Percentiles rank a stretch among this genome's conserved stretches.
Evolutionary conservation across 2,329 filamentous ascomycete species (phyloP).

Genomic region (Phyllosticta citrichinensis): DNA sequence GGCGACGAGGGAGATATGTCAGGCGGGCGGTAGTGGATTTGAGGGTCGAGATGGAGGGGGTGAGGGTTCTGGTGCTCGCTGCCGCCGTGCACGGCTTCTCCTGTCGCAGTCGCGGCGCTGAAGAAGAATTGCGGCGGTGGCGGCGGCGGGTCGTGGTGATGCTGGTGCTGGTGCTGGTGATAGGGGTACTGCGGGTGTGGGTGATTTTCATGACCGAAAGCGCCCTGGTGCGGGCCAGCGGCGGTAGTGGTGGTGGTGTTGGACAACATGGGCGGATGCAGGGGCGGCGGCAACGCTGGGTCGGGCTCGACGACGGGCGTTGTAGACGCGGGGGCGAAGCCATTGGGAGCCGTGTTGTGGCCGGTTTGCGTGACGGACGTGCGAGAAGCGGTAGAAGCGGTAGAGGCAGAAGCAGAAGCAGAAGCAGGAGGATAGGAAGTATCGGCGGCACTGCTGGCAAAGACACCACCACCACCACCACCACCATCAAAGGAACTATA

Average conservation of each 20-base stretch:
- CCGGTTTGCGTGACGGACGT: background rate
- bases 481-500: background rate
- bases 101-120: too few species aligned
- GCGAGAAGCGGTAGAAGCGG: background rate
- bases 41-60: too few species aligned
- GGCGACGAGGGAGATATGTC: too few species aligned
- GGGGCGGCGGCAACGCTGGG: background rate
- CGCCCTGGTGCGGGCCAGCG: too few species aligned
- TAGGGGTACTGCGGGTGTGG: background rate
- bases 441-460: background rate
- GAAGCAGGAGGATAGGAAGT: background rate
- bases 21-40: too few species aligned
- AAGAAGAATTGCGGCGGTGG: background rate
- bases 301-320: background rate
- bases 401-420: background rate
- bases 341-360: background rate
- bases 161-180: background rate
- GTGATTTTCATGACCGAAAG: too few species aligned
- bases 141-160: background rate
- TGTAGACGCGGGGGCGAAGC: background rate
- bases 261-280: background rate
- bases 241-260: background rate
- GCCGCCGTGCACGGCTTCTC: too few species aligned
- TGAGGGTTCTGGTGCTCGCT: too few species aligned
- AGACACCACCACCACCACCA: background rate